Base-by-base conservation (phyloP, 768 basidiomycete genomes). In the Podaxis sp. region DNA sequence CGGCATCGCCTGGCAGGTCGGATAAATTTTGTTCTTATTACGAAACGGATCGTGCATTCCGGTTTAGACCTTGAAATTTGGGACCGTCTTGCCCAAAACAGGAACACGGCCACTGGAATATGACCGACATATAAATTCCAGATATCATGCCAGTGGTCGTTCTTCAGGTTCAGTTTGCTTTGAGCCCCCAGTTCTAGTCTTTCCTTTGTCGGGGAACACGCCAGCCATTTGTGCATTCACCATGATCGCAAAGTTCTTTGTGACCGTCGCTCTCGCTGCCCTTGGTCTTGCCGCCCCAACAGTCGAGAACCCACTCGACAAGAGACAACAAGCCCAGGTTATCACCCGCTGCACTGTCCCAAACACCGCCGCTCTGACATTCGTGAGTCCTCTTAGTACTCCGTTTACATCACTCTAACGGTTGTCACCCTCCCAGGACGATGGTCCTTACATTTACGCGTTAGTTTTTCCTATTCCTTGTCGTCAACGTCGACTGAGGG, bases 351-450 rank as follows among this genome's bases (percentile, higher is more conserved):
- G 78, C 68, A 71, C 72, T 1, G 69, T 68, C 6, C 67, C 76
- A 1, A 73, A 74, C 36, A 75, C 72, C 19, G 72, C 61, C 46
- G 75, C 76, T 33, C 68, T 77, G n/a, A 76, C 76, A 33, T 75
- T 77, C 36, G 75, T 75, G 61, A 52, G 74, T 66, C 51, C 22
- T 24, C 54, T 26, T 3, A 51, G 2, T 15, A 9, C 26, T 2
- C 42, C 4, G 3, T 17, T 8, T 19, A 38, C 15, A 30, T 4
- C 28, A 1, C n/a, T 42, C 17, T 56, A 55, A 49, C 28, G 6
- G 22, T 26, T 49, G 9, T 6, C 12, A 13, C 26, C 12, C 15
- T 53, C 22, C 2, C 60, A 77, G 76, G 76, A 77, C 60, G 75
- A 75, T 63, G 76, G 77, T 6, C 77, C 77, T 6, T 76, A 72